Percentiles rank a stretch among this genome's conserved stretches.
phyloP scores from a whole-genome alignment of 352 stramenopile species.

The Pythium scleroteichum region DNA sequence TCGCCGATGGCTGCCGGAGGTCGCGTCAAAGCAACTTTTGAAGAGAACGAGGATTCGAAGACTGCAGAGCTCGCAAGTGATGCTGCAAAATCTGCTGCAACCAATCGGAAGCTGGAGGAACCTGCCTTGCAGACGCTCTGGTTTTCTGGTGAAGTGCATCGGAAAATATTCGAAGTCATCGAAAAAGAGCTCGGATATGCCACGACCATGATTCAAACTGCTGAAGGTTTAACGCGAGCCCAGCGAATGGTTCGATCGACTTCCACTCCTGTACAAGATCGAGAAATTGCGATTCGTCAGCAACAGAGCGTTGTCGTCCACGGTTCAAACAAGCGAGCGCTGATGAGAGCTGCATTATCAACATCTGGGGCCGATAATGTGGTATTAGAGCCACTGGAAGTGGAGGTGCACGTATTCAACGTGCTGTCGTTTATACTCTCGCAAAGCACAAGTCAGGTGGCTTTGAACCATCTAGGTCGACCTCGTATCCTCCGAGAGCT shows the following conservation, averaged over 20 bases:
- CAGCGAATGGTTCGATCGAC: constrained; percentile 83
- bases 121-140: constrained; percentile 79
- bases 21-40: constrained; percentile 34
- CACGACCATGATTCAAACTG: constrained; percentile 66
- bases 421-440: constrained; percentile 82
- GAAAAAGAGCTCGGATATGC: constrained; percentile 77
- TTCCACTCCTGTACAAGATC: constrained; percentile 73
- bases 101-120: constrained; percentile 70
- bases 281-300: constrained; percentile 40
- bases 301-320: constrained; percentile 42
- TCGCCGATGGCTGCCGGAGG: constrained; percentile 22
- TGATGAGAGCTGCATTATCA: constrained; percentile 7
- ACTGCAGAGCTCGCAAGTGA: constrained; percentile 78
- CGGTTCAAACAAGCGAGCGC: constrained; percentile 14
- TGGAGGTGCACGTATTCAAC: constrained; percentile 72
- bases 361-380: constrained; percentile 21
- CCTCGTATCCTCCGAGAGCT: constrained; percentile 69
- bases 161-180: constrained; percentile 86
- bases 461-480: constrained; percentile 59
- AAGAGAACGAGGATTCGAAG: constrained; percentile 50
- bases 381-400: constrained; percentile 72
- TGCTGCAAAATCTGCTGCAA: constrained; percentile 74
- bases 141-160: constrained; percentile 87
- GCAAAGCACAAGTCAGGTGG: constrained; percentile 64
- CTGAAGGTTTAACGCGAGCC: constrained; percentile 73